Base-by-base conservation (phyloP, 1,139 yeast genomes). In the Candida gigantensis region DNA sequence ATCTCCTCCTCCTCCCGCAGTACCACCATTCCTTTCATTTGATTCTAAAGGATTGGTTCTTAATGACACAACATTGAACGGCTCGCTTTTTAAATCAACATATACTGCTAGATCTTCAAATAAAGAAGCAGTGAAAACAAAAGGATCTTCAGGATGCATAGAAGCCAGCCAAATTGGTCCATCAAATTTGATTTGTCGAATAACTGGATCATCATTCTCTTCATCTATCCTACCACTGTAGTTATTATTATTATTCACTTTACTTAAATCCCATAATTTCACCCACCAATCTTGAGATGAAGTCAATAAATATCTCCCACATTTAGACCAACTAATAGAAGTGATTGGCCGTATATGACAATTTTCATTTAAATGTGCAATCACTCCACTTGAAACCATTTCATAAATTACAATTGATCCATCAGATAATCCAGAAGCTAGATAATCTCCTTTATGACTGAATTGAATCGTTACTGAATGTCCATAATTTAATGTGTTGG, bases 231-330 rank as follows among this genome's bases (percentile, higher is more conserved):
- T 32, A n/a, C n/a, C n/a, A n/a, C n/a, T n/a, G n/a, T n/a, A n/a
- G n/a, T n/a, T n/a, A n/a, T n/a, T n/a, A n/a, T n/a, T n/a, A n/a
- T n/a, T n/a, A 40, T 65, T 65, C 32, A 57, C 62, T 34, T 60
- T 53, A 24, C 60, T 50, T 45, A 90, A 61, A 60, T 88, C 96
- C 97, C 97, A 89, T 28, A 89, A 56, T 37, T 84, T 78, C 35
- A 84, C 76, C 39, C 72, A 73, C 95, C 96, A 89, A 55, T 92
- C 97, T 48, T 90, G 78, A 0, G 94, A 79, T n/a, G 90, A 70
- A 2, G 87, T 74, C 7, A 90, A 63, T 5, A 90, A 52, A 47
- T 76, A 87, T 19, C 87, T 60, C 0, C 95, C 96, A 53, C 84
- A 77, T 0, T 53, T 50, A 0, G 95, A 80, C 97, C 97, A 90